Percentiles rank a stretch among this genome's conserved stretches.
Conservation (phyloP, 2,329 filamentous ascomycete species). For the Colletotrichum cereale region DNA sequence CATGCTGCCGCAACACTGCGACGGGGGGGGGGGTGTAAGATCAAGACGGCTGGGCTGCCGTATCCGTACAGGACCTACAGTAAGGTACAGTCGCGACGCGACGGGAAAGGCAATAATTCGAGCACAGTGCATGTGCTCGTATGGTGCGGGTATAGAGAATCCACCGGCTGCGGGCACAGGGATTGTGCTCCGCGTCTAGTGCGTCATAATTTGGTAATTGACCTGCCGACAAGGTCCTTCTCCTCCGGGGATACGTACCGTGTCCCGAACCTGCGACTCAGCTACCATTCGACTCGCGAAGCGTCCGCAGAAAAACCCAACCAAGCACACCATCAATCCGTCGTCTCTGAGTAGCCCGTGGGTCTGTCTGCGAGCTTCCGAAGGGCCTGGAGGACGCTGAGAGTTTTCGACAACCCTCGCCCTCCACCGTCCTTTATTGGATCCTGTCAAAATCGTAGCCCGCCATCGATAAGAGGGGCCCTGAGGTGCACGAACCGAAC, state of each 20-base stretch:
- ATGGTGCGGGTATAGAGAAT: constrained; percentile 4
- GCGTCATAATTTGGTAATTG: constrained; percentile 37
- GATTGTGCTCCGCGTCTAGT: constrained; percentile 27
- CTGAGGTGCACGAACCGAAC: not conserved
- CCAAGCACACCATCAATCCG: constrained; percentile 3
- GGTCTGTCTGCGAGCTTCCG: not conserved
- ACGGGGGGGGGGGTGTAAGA: not conserved
- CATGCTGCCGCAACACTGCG: constrained; percentile 15
- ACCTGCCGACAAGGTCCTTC: constrained; percentile 8
- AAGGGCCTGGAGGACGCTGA: not conserved
- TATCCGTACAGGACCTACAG: not conserved
- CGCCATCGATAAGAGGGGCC: constrained; percentile 11
- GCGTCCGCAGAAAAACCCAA: not conserved
- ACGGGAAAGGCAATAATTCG: constrained; percentile 24
- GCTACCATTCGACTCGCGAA: constrained; percentile 5
- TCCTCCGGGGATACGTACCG: constrained; percentile 16
- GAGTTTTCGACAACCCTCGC: not conserved
- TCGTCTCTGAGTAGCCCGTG: constrained; percentile 17
- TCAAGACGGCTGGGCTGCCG: not conserved
- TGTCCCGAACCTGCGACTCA: constrained; percentile 12
- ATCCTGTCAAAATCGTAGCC: constrained; percentile 1
- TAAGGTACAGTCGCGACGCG: constrained; percentile 17
- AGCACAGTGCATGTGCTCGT: constrained; percentile 20
- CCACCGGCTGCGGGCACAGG: constrained; percentile 6
- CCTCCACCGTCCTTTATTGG: not conserved